A percentile compares a stretch with the other conserved stretches of the same genome.
phyloP scores from a whole-genome alignment of 306 rosid species.

The Hippophae rhamnoides region DNA sequence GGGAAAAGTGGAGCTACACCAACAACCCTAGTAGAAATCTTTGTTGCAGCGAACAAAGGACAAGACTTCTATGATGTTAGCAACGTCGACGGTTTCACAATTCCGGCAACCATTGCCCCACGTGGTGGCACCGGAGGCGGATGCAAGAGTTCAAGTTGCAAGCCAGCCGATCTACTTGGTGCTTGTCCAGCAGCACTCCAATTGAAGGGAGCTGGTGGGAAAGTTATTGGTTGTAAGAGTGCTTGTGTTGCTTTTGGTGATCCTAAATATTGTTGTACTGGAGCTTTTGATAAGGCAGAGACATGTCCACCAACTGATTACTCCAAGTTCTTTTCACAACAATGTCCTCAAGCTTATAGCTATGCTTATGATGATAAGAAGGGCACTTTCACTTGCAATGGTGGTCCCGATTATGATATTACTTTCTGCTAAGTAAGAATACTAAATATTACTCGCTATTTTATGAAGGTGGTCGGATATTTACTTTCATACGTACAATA shows the following conservation, averaged over 20 bases:
- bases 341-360: constrained; percentile 48
- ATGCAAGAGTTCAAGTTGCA: neutral
- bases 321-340: no score
- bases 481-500: no score
- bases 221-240: neutral
- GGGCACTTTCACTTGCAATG: constrained; percentile 43
- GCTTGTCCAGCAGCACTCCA: neutral
- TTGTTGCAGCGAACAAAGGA: neutral
- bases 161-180: no score
- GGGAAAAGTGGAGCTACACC: neutral
- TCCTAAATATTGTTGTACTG: neutral
- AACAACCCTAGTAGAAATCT: neutral
- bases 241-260: neutral
- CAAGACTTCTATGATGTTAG: neutral
- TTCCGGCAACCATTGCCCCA: neutral
- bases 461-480: no score
- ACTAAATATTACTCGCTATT: no score
- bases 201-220: neutral
- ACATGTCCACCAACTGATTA: no score
- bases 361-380: constrained; percentile 49
- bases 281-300: no score
- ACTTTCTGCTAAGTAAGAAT: constrained; percentile 31
- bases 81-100: neutral
- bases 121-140: neutral
- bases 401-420: constrained; percentile 33